Base-by-base conservation (phyloP, 2,329 filamentous ascomycete genomes). In the Ambrosiella cleistominuta region DNA sequence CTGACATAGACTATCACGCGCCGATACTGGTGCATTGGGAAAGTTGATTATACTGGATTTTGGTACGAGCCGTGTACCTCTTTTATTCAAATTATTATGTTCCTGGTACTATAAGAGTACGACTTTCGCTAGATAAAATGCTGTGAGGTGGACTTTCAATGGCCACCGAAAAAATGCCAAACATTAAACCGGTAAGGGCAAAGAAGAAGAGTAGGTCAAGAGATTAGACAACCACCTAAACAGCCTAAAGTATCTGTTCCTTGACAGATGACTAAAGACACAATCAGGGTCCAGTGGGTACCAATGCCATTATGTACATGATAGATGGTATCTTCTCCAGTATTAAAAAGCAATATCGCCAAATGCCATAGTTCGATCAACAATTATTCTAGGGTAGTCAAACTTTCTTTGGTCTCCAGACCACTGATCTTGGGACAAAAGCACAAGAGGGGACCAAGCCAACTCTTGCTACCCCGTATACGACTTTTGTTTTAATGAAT, bases 261-360 rank as follows among this genome's bases (percentile, higher is more conserved):
- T 3, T 3, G 27, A 27, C 27, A 27, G 27, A 27, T 27, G 27
- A 51, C 17, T 13, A 9, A 36, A 35, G 2, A 49, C 8, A 9
- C 15, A 35, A 11, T 19, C 47, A 35, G 5, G 27, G 35, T 51
- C 2, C 47, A 51, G 2, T 2, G 35, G 38, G 37, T 40, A 54
- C 19, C n/a, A 55, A 11, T 44, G 15, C 13, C 13, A 40, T 15
- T 42, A 40, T 27, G 52, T 54, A 54, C 52, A 54, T 15, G 15
- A 35, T 39, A 17, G n/a, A 8, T 42, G 37, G 15, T 19, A 27
- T 51, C 7, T 27, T 36, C 27, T n/a, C 47, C n/a, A 51, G 9
- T 17, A 51, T 51, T 51, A 51, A 51, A 51, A 51, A 13, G n/a
- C 47, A 51, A 51, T 51, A 51, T 51, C 13, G 47, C 47, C 47